Conservation (phyloP, 352 stramenopile species). For the Pythium guiyangense region DNA sequence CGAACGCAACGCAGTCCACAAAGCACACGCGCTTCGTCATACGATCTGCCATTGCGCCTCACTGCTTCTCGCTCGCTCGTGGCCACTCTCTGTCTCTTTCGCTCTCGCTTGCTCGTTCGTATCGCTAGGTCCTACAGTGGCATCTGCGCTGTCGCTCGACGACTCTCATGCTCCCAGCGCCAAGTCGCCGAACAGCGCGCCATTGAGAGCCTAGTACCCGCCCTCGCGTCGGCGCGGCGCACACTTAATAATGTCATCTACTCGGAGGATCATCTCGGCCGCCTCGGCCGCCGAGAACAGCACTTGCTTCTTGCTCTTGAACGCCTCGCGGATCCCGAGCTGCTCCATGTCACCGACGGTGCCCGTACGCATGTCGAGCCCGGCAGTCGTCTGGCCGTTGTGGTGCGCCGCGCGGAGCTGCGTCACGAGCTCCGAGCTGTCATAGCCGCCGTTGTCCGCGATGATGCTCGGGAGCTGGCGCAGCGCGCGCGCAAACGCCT, state of each 20-base stretch:
- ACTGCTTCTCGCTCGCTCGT: too few relatives aligned
- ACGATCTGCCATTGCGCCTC: too few relatives aligned
- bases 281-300: slow-evolving; percentile 97
- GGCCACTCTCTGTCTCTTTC: too few relatives aligned
- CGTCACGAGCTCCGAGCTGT: slow-evolving; percentile 97
- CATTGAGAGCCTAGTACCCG: slow-evolving; percentile 21
- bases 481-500: slow-evolving; percentile 95
- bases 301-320: slow-evolving; percentile 97
- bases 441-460: slow-evolving; percentile 98
- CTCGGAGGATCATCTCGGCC: slow-evolving; percentile 99
- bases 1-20: too few relatives aligned
- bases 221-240: slow-evolving; percentile 79
- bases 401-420: slow-evolving; percentile 94
- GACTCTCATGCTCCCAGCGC: too few relatives aligned
- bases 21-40: too few relatives aligned
- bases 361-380: slow-evolving; percentile 96
- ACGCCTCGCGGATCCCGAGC: slow-evolving; percentile 96
- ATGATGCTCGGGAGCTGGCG: slow-evolving; percentile 98
- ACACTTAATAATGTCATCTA: slow-evolving; percentile 98
- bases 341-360: slow-evolving; percentile 95
- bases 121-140: too few relatives aligned
- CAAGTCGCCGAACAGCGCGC: too few relatives aligned
- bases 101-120: too few relatives aligned
- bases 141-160: too few relatives aligned
- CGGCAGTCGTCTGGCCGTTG: slow-evolving; percentile 88